These are phyloP conservation scores for Glycine tomentella DNA, from an alignment of 306 rosid genomes.

Conservation along the genomic window DNA sequence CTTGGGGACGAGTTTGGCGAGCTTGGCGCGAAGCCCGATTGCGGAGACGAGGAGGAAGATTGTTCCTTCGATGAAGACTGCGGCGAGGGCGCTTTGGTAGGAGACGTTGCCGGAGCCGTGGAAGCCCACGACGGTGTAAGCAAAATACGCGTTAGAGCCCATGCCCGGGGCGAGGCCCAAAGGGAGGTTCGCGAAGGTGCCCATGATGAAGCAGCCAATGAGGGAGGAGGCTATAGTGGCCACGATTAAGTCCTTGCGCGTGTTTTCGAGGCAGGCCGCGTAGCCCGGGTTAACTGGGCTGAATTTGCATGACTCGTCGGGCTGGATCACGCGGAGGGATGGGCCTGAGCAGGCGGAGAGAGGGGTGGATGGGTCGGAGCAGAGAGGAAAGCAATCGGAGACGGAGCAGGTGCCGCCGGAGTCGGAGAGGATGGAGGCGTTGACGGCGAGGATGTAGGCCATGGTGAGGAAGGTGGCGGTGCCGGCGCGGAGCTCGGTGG, in stretches of 20 bases:
- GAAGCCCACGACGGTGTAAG: constrained; percentile 95
- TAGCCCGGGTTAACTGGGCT: constrained; percentile 93
- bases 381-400: constrained; percentile 83
- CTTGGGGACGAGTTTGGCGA: constrained; percentile 84
- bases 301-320: constrained; percentile 71
- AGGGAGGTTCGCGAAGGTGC: constrained; percentile 89
- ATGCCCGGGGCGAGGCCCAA: constrained; percentile 94
- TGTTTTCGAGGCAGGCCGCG: constrained; percentile 64
- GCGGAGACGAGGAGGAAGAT: constrained; percentile 72
- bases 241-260: constrained; percentile 84
- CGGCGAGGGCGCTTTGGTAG: constrained; percentile 83
- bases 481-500: constrained; percentile 98
- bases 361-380: constrained; percentile 69
- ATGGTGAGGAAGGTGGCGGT: constrained; percentile 97
- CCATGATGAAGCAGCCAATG: constrained; percentile 92
- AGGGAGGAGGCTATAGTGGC: constrained; percentile 88
- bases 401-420: constrained; percentile 94
- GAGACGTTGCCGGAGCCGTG: constrained; percentile 94
- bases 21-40: constrained; percentile 78
- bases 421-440: constrained; percentile 92
- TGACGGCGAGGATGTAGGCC: constrained; percentile 99
- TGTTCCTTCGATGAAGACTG: constrained; percentile 86
- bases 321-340: constrained; percentile 57
- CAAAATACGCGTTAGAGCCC: constrained; percentile 97
- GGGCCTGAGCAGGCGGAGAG: constrained; percentile 57